These are phyloP conservation scores for Elymus sibiricus DNA, from an alignment of 176 grass and related monocot species.

Conservation along the genomic window DNA sequence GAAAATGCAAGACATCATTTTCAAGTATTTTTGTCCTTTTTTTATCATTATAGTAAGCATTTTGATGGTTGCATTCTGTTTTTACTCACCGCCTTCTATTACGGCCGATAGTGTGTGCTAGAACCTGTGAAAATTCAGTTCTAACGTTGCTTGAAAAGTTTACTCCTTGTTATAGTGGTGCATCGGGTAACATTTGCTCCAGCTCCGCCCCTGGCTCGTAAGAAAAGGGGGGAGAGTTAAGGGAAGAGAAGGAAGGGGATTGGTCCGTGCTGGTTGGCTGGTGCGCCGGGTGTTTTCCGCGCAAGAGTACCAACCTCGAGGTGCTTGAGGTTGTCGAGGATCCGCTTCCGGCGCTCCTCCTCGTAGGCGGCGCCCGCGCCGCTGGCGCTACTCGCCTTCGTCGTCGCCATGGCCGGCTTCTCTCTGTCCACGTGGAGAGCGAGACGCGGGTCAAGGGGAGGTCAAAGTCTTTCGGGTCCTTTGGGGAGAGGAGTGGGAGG, in stretches of 20 bases:
- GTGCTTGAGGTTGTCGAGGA: conserved; percentile 90
- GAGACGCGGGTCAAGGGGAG: background rate
- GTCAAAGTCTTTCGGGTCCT: background rate
- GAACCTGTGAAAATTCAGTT: too few species aligned
- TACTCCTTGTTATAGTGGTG: too few species aligned
- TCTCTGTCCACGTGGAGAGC: background rate
- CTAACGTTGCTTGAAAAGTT: too few species aligned
- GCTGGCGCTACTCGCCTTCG: conserved; percentile 17
- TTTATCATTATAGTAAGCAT: too few species aligned
- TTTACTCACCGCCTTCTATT: too few species aligned
- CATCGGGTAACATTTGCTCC: too few species aligned
- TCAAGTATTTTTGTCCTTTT: too few species aligned
- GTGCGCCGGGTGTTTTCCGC: background rate
- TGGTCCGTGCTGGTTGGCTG: background rate
- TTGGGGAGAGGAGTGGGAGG: too few species aligned
- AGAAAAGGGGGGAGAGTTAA: background rate
- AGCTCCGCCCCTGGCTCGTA: too few species aligned
- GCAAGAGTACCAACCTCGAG: conserved; percentile 47
- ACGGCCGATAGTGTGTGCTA: too few species aligned
- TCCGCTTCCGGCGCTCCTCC: conserved; percentile 68
- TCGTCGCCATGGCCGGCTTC: conserved; percentile 32
- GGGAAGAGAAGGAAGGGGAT: background rate
- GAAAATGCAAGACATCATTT: too few species aligned
- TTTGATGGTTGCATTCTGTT: too few species aligned
- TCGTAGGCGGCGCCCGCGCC: conserved; percentile 54